Evolutionary conservation across 2,329 filamentous ascomycete genomes (phyloP), one percentile per base, ranked within the genome.

Genomic region (Juglanconis oblonga): DNA sequence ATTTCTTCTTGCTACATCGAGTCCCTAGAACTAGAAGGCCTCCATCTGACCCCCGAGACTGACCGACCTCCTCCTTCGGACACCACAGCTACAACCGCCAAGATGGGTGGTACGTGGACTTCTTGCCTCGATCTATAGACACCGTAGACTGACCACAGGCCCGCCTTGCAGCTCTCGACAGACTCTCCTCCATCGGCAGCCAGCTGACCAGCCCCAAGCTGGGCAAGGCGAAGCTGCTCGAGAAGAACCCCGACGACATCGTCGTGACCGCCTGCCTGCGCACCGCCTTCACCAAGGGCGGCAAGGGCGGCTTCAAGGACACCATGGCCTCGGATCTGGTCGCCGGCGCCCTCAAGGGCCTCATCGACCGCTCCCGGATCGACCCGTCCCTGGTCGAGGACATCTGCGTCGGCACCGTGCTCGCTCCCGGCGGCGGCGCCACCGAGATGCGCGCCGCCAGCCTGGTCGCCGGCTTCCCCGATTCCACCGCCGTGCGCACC

Each of bases 381-480:
- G 90, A 97, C 77, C 93, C 95, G 29, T 80, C 79, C 42, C 82
- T 95, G 40, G 92, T 99, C 52, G 91, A 98, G 76, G 95, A 99
- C 73, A 89, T 99, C 66, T 89, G 89, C 55, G 93, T 98, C 61
- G 95, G 95, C 66, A 89, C 88, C 58, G 95, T 99, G 35, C 87
- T 99, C 52, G 87, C 94, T 17, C 94, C 94, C 38, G 95, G 95
- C 64, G 95, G 92, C 67, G 95, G 94, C 67, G 95, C 95, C 29
- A 98, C 95, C 51, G 95, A 98, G 79, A 97, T 97, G 87, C 89
- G 95, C 66, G 95, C 92, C 62, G 95, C 95, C 40, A 88, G 89
- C 57, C 82, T 98, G 59, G 91, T 92, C 6, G 95, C 95, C 53
- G 95, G 95, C 50, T 96, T 98, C 81, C 91, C 95, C 48, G 89